A percentile compares a stretch with the other conserved stretches of the same genome.
Conservation (phyloP, 345 rosid species). For the Camelina laxa region DNA sequence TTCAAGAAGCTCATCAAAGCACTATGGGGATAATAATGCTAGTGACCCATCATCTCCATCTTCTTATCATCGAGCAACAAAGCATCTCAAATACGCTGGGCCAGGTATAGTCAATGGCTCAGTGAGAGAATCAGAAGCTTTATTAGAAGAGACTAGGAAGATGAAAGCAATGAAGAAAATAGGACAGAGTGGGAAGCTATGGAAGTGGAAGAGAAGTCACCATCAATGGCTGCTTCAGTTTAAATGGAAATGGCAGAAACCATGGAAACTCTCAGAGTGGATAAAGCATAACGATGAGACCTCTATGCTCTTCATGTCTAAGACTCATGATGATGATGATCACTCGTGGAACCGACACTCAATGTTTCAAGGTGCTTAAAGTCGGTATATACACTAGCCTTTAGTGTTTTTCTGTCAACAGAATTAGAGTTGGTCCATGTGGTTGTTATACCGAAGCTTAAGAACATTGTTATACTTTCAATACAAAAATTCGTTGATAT, state of each 20-base stretch:
- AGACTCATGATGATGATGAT: constrained; percentile 36
- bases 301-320: constrained; percentile 58
- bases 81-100: constrained; percentile 65
- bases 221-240: constrained; percentile 88
- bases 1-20: constrained; percentile 56
- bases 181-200: constrained; percentile 71
- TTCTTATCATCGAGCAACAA: constrained; percentile 67
- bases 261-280: constrained; percentile 87
- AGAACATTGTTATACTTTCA: neutral
- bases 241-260: constrained; percentile 95
- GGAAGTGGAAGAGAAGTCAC: constrained; percentile 94
- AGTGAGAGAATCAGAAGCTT: constrained; percentile 58
- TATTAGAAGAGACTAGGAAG: constrained; percentile 61
- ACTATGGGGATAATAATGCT: constrained; percentile 46
- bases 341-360: constrained; percentile 32
- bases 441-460: neutral
- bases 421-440: constrained; percentile 13
- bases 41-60: constrained; percentile 53
- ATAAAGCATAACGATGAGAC: constrained; percentile 77
- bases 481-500: neutral
- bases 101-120: constrained; percentile 60
- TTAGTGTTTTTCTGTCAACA: constrained; percentile 11
- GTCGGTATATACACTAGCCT: constrained; percentile 9
- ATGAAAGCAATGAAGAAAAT: constrained; percentile 59
- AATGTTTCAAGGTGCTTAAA: constrained; percentile 19